Evolutionary conservation across 257 asterid species (phyloP), one percentile per base, ranked within the genome.

Genomic region (Pogostemon cablin): DNA sequence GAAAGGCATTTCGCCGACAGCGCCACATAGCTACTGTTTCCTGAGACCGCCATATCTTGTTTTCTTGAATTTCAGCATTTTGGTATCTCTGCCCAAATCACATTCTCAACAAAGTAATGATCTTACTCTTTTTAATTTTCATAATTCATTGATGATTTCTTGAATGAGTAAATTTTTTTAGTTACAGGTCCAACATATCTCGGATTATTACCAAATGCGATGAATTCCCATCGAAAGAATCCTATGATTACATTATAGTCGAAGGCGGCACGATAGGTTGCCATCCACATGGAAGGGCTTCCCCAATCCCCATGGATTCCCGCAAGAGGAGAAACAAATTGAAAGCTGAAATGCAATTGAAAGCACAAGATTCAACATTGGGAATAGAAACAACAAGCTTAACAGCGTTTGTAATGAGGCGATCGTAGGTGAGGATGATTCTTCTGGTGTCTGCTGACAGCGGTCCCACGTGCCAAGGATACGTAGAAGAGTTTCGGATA

Each of bases 211-310:
- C 71, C 83, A 47, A 86, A 89, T 37, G 96, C 92, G 2, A 92
- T 92, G 93, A 82, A 2, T 86, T 87, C 62, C 93, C 95, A 1
- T 7, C 72, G 25, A 76, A 77, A 17, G 82, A 77, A 40, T 77
- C 74, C 68, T 81, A 59, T 39, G 85, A 81, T 57, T 81, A 81
- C 85, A 74, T 81, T 67, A 67, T 81, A 4, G 92, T 89, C 48
- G 96, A 96, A 34, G 99, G 99, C 43, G 99, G 99, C 65, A 93
- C 99, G 38, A 83, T 95, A 42, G 96, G 98, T 10, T 91, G 99
- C 78, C 96, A 96, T 5, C 96, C 52, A 91, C 99, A 11, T 96
- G 7, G 86, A 83, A 9, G 77, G 68, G 20, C 82, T 71, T 76
- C 73, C 15, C 15, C 15, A 15, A 15, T 15, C 15, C 15, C 15